phyloP scores from a whole-genome alignment of 306 rosid genomes.

The Fragaria iinumae region DNA sequence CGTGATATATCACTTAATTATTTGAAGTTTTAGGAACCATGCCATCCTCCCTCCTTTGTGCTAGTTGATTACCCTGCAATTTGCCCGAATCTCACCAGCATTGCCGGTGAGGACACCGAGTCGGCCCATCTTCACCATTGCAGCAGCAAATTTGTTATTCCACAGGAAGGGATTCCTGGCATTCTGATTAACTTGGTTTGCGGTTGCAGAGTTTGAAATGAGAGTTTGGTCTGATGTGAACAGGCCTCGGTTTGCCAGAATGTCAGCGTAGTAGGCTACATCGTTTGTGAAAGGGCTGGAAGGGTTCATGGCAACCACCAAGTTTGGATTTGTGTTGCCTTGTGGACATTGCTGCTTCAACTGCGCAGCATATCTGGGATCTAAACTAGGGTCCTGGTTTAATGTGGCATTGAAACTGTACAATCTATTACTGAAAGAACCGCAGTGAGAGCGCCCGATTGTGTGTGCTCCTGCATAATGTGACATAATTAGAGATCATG shows the following conservation, averaged over 20 bases:
- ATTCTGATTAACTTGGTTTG: conserved; percentile 44
- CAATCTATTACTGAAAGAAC: conserved; percentile 49
- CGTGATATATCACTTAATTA: no score
- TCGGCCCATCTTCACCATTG: conserved; percentile 73
- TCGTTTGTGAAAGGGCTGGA: conserved; percentile 43
- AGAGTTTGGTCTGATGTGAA: conserved; percentile 72
- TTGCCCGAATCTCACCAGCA: conserved; percentile 57
- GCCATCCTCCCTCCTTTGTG: neutral
- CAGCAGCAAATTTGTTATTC: conserved; percentile 48
- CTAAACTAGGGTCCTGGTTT: conserved; percentile 61
- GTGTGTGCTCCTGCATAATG: conserved; percentile 63
- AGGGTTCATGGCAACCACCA: conserved; percentile 64
- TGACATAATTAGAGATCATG: neutral
- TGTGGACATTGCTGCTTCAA: conserved; percentile 62
- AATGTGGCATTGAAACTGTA: conserved; percentile 60
- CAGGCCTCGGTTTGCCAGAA: conserved; percentile 49
- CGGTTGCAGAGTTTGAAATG: conserved; percentile 38
- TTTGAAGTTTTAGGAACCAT: no score
- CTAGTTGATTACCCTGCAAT: conserved; percentile 50
- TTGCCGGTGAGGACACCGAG: conserved; percentile 48
- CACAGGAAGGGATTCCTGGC: conserved; percentile 43
- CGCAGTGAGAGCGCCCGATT: conserved; percentile 68
- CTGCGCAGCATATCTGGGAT: conserved; percentile 39
- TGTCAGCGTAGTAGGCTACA: conserved; percentile 38
- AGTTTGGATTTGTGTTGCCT: conserved; percentile 43